Conservation (phyloP, 805 yeast genomes). For the Jamesozyma spencerorum region DNA sequence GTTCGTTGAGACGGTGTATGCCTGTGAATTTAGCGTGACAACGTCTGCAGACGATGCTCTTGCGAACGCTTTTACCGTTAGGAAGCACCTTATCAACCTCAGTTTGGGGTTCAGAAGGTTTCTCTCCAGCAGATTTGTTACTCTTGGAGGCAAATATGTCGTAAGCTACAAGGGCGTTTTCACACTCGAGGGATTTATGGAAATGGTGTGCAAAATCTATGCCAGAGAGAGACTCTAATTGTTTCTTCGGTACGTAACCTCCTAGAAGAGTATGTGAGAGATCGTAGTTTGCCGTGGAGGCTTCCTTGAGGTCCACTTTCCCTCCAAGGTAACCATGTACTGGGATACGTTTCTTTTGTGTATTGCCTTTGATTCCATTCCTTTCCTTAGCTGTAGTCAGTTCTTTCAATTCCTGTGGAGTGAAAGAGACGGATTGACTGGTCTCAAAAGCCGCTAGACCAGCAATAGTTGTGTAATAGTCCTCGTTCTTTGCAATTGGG, state of each 20-base stretch:
- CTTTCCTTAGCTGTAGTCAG: slow-evolving; percentile 12
- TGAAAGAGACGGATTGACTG: slow-evolving; percentile 22
- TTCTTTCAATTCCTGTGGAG: slow-evolving; percentile 20
- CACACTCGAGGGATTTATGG: slow-evolving; percentile 24
- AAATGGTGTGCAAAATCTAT: slow-evolving; percentile 29
- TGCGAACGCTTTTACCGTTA: slow-evolving; percentile 14
- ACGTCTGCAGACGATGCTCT: slow-evolving; percentile 21
- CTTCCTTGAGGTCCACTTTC: slow-evolving; percentile 19
- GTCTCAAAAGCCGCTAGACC: slow-evolving; percentile 26
- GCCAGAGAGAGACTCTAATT: slow-evolving; percentile 26
- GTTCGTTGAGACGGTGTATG: slow-evolving; percentile 13
- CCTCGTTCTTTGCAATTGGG: neutral
- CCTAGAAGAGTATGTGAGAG: slow-evolving; percentile 27
- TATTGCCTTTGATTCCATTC: slow-evolving; percentile 4
- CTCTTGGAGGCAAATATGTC: slow-evolving; percentile 10
- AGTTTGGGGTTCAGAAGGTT: neutral
- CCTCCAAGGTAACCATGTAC: slow-evolving; percentile 29
- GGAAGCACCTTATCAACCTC: slow-evolving; percentile 1
- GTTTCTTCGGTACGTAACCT: slow-evolving; percentile 27
- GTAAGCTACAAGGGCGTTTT: slow-evolving; percentile 21
- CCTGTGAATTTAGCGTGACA: slow-evolving; percentile 23
- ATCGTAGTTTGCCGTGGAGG: slow-evolving; percentile 20
- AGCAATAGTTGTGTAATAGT: slow-evolving; percentile 25
- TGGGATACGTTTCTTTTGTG: slow-evolving; percentile 9
- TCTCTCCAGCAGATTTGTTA: neutral